A percentile compares a stretch with the other conserved stretches of the same genome.
Conservation (phyloP, 192 early-diverging fungal genomes). For the Linderina pennispora region DNA sequence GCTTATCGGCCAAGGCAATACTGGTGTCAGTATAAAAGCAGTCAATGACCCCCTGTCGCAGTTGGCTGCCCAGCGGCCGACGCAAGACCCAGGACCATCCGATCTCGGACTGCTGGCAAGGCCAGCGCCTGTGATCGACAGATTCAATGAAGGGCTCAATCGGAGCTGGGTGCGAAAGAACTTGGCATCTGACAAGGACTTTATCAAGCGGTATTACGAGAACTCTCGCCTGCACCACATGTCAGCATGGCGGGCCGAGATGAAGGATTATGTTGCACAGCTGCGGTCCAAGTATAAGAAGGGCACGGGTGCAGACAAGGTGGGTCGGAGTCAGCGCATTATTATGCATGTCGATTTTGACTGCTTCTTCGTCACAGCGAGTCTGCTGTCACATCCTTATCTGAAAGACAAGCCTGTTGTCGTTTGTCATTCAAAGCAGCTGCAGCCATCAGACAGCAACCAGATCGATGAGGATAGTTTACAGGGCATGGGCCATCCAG, state of each 20-base stretch:
- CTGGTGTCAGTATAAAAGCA: background rate
- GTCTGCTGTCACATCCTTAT: constrained; percentile 61
- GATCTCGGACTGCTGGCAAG: no score
- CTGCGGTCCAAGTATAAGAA: constrained; percentile 6
- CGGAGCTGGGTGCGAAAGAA: constrained; percentile 37
- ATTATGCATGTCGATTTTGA: constrained; percentile 91
- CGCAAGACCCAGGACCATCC: no score
- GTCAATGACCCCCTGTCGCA: background rate
- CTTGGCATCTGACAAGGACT: constrained; percentile 40
- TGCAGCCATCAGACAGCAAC: constrained; percentile 1
- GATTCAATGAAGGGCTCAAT: constrained; percentile 30
- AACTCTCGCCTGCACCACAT: constrained; percentile 73
- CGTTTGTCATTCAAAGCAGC: constrained; percentile 54
- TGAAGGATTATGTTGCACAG: constrained; percentile 53
- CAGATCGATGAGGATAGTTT: no score
- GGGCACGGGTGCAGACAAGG: background rate
- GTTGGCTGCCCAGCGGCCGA: background rate
- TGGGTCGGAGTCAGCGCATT: constrained; percentile 2
- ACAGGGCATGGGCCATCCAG: background rate
- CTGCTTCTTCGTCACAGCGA: constrained; percentile 89
- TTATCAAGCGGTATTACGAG: constrained; percentile 57
- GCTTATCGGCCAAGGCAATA: constrained; percentile 1
- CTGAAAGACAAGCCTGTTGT: constrained; percentile 63
- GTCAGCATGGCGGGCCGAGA: constrained; percentile 74
- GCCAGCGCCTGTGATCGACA: constrained; percentile 16